Percentiles rank a stretch among this genome's conserved stretches.
These are phyloP conservation scores for Penicillium italicum DNA, from an alignment of 2,329 filamentous ascomycete species.

Conservation along the genomic window DNA sequence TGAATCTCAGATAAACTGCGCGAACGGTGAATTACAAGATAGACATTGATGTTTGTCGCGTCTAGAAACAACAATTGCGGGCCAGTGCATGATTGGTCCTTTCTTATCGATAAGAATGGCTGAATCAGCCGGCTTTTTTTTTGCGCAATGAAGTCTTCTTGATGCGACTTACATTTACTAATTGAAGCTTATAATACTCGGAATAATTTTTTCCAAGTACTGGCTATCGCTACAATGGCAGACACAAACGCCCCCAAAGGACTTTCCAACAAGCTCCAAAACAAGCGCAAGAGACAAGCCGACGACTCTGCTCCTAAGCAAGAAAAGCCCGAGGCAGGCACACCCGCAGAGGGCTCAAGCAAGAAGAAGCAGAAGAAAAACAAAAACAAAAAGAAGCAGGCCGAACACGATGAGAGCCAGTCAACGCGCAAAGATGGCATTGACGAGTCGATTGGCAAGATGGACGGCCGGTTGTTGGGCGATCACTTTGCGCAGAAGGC, in stretches of 20 bases:
- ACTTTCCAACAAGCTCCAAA: slow-evolving; percentile 36
- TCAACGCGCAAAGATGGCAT: slow-evolving; percentile 61
- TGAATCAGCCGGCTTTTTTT: slow-evolving; percentile 27
- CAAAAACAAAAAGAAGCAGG: slow-evolving; percentile 25
- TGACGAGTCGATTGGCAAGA: slow-evolving; percentile 74
- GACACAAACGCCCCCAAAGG: slow-evolving; percentile 21
- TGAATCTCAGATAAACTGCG: not conserved
- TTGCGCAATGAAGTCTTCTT: slow-evolving; percentile 8
- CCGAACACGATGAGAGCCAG: slow-evolving; percentile 27
- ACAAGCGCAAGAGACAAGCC: slow-evolving; percentile 42
- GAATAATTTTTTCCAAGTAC: not conserved
- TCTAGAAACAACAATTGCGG: slow-evolving; percentile 18
- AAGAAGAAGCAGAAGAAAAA: slow-evolving; percentile 35
- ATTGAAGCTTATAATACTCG: not conserved
- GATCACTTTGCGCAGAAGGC: slow-evolving; percentile 81
- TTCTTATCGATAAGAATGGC: slow-evolving; percentile 34
- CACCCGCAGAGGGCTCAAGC: slow-evolving; percentile 27
- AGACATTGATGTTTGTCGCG: slow-evolving; percentile 13
- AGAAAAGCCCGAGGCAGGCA: slow-evolving; percentile 21
- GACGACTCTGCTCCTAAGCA: slow-evolving; percentile 23
- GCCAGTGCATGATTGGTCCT: slow-evolving; percentile 19
- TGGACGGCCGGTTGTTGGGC: slow-evolving; percentile 78
- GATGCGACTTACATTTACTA: slow-evolving; percentile 6
- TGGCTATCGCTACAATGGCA: slow-evolving; percentile 16
- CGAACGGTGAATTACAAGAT: not conserved